Evolutionary conservation across 1,284 basidiomycete genomes (phyloP), one percentile per base, ranked within the genome.

Genomic region (Singerocomus inundabilis): DNA sequence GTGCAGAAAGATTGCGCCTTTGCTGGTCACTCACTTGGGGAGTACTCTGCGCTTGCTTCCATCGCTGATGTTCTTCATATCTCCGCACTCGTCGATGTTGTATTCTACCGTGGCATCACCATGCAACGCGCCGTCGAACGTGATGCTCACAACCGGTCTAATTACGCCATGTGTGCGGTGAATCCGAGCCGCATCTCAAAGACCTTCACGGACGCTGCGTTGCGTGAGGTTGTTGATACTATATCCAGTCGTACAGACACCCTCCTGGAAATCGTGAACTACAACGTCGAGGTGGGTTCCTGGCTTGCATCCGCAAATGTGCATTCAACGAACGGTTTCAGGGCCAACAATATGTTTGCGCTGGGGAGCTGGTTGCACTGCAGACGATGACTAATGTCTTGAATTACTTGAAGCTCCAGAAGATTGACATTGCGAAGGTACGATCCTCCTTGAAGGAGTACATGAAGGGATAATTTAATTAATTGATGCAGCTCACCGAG

Each of bases 81-180:
- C 66, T 92, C 95, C 29, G 85, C 93, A n/a, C 84, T 99, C 44
- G 93, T 96, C 61, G 95, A 98, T 62, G 92, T 99, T 64, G 96
- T 99, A 37, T 98, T 99, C 81, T 98, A 98, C 73, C 93, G 97
- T 71, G 96, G 96, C 68, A 96, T 99, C 65, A 99, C 96, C 44
- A 99, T 99, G 96, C 95, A 98, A 68, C 91, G 94, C 39, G 95
- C 95, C 18, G 95, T 98, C 53, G 91, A 97, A 71, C 91, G 96
- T 41, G 96, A 98, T 65, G 78, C 87, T 3, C 78, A 91, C 52
- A 95, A 95, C 66, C 84, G 96, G 46, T 95, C 92, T 30, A 93
- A 96, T 70, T 99, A 98, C 65, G 95, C 93, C 16, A 98, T 99
- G 97, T 95, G 94, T 71, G 96, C 96, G 15, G 91, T 98, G 65